Evolutionary conservation across 176 grass and related monocot species (phyloP), one percentile per base, ranked within the genome.

Genomic region (Guadua angustifolia): DNA sequence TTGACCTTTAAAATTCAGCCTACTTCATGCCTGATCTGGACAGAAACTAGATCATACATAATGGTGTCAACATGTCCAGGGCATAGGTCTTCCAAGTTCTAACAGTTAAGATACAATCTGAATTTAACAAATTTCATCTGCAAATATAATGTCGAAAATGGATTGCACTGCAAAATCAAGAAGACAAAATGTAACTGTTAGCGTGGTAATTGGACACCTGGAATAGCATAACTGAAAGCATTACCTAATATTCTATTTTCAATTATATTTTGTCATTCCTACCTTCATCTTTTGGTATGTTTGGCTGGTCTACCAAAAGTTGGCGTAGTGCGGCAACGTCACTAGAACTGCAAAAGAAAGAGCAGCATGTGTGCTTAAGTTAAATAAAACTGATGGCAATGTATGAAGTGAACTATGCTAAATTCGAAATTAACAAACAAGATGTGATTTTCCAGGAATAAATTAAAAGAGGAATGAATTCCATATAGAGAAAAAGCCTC

Each of bases 271-370:
- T 39, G 66, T 81, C 50, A 39, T 39, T 79, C 22, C 52, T 40
- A 95, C 95, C 90, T 93, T 98, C 89, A 69, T 98, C 85, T 87
- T 90, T 93, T 73, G 87, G 85, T 62, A 95, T 92, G 84, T 98
- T 98, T 79, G 93, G 95, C 57, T 98, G 89, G 65, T 95, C 95
- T 60, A 84, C 70, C 61, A 98, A 83, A 45, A 98, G 89, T 78
- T 94, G 91, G 42, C 47, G 74, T 4, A 95, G 81, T 35, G 80
- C 87, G 46, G 84, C 87, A 66, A 92, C 87, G 46, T 93, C 93
- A 83, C 71, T 88, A 19, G 89, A 84, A 87, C 95, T 97, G 90
- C 42, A 81, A 60, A 65, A 16, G 42, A 78, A 93, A 29, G 61
- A 84, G 22, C 25, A 82, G 3, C 53, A 77, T 51, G n/a, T 0